Evolutionary conservation across 768 basidiomycete species (phyloP).

Genomic region (Dacryopinax spathularia): DNA sequence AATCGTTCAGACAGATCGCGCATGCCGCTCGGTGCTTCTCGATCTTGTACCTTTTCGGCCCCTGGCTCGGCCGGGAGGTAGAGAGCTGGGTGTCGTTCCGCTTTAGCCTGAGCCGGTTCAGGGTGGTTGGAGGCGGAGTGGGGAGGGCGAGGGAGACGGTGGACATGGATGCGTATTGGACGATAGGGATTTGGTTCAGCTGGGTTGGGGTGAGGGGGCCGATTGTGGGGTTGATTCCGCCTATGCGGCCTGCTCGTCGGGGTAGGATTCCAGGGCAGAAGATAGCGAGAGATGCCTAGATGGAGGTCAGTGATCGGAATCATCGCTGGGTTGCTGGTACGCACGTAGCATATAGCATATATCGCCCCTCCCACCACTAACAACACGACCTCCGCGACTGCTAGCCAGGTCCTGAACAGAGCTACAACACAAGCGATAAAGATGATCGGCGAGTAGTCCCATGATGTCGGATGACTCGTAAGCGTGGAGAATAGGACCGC

Average conservation of each 20-base stretch:
- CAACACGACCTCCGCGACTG: background rate
- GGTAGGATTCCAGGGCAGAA: background rate
- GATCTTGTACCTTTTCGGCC: conserved; percentile 1
- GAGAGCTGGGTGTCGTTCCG: background rate
- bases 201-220: background rate
- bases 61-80: background rate
- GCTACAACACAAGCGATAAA: background rate
- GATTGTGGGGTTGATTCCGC: background rate
- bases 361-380: background rate
- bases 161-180: background rate
- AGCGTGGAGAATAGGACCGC: background rate
- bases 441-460: background rate
- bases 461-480: background rate
- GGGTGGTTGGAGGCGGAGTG: background rate
- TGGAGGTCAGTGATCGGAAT: background rate
- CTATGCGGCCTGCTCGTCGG: background rate
- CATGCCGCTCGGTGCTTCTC: background rate
- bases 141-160: background rate
- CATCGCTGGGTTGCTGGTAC: background rate
- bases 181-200: background rate
- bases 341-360: conserved; percentile 2
- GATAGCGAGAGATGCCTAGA: background rate
- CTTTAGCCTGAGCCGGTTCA: background rate
- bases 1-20: background rate
- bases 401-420: background rate